A percentile compares a stretch with the other conserved stretches of the same genome.
Evolutionary conservation across 129 eudicot genomes (phyloP).

Genomic region (Calendula officinalis): DNA sequence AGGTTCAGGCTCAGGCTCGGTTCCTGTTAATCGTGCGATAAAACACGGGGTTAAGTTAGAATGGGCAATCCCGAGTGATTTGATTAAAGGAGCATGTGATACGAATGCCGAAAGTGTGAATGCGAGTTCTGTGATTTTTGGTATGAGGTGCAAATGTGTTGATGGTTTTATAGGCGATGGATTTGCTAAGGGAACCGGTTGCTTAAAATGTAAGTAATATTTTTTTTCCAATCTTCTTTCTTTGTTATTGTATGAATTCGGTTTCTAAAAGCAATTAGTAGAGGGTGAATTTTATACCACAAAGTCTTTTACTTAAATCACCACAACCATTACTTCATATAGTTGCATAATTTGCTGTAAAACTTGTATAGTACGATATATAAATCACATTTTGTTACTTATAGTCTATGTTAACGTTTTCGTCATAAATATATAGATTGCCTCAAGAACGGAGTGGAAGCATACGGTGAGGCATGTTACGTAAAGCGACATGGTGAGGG

Average conservation of each 20-base stretch:
- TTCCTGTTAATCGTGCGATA: slow-evolving; percentile 21
- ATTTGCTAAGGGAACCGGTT: slow-evolving; percentile 61
- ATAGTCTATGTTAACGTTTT: not conserved
- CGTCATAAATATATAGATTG: slow-evolving; percentile 47
- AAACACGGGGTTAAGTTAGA: slow-evolving; percentile 71
- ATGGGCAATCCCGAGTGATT: slow-evolving; percentile 74
- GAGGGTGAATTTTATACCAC: no score
- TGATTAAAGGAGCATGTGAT: slow-evolving; percentile 46
- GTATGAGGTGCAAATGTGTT: slow-evolving; percentile 67
- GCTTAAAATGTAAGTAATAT: slow-evolving; percentile 61
- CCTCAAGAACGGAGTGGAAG: slow-evolving; percentile 53
- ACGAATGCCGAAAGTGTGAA: slow-evolving; percentile 49
- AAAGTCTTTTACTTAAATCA: no score
- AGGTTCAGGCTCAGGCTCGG: slow-evolving; percentile 11
- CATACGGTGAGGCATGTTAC: slow-evolving; percentile 55
- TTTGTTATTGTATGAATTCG: not conserved
- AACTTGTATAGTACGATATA: no score
- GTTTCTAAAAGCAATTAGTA: not conserved
- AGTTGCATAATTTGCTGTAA: no score
- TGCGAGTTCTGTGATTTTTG: slow-evolving; percentile 49
- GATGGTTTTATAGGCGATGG: slow-evolving; percentile 80
- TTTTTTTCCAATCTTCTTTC: not conserved
- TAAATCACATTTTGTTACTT: not conserved
- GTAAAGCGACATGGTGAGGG: slow-evolving; percentile 36
- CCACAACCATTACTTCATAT: no score